Base-by-base conservation (phyloP, 1,284 basidiomycete genomes). In the Schizopora paradoxa region DNA sequence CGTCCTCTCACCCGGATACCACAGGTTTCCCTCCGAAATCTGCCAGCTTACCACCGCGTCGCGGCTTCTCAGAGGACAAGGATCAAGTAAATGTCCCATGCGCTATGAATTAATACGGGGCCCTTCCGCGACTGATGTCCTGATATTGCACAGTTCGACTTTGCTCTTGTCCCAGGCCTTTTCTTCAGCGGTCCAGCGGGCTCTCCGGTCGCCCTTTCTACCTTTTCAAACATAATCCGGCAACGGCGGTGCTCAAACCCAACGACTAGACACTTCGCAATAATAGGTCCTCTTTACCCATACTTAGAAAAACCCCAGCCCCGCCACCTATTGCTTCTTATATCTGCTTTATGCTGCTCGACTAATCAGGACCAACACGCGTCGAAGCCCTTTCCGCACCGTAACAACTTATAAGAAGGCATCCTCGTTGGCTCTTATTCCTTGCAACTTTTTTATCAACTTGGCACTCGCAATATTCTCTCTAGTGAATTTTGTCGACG, bases 241-340 rank as follows among this genome's bases (percentile, higher is more conserved):
- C 14, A 28, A 26, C 21, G 14, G n/a, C 29, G 34, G 19, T 8
- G 18, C 27, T 29, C 6, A 18, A 29, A 33, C 28, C 14, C 29
- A 28, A 33, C 14, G 25, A 33, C 16, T 1, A 43, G 41, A 43
- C 41, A 33, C 23, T 18, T 33, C 26, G 25, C 25, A 33, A 35
- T 11, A 23, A 11, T 26, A 14, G 37, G 40, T 25, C 41, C 38
- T 36, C 36, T 46, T 46, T 40, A 19, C 10, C 43, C 48, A 40
- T 50, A 37, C 44, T 14, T 11, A 33, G 41, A 43, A 22, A 27
- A 34, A 50, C 38, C 38, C 43, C 36, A 42, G 27, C 48, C 42
- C 29, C 48, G 44, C 48, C 48, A 50, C 48, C 32, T 46, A 44
- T 16, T 28, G 31, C 26, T 22, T 23, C 18, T 18, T 33, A 23